A percentile compares a stretch with the other conserved stretches of the same genome.
These are phyloP conservation scores for Nakazawaea ernobii DNA, from an alignment of 805 yeast species.

Conservation along the genomic window DNA sequence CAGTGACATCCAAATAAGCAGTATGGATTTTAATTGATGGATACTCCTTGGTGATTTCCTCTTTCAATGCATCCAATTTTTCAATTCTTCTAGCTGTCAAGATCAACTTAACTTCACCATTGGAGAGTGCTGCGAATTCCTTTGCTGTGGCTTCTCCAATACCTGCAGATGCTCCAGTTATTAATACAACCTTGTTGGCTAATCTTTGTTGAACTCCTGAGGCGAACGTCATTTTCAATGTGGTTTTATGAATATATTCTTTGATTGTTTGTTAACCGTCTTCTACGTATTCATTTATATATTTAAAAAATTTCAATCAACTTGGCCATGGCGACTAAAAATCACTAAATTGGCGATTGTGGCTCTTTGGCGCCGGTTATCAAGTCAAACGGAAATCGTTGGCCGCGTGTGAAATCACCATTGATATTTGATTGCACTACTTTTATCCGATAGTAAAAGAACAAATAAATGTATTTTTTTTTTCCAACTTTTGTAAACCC, in stretches of 20 bases:
- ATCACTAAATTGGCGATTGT: no score
- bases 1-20: slow-evolving; percentile 52
- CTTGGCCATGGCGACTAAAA: no score
- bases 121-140: slow-evolving; percentile 49
- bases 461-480: not conserved
- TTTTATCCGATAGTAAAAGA: not conserved
- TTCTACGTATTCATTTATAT: not conserved
- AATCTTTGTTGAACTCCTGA: slow-evolving; percentile 11
- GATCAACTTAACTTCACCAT: slow-evolving; percentile 65
- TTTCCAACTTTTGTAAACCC: no score
- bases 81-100: slow-evolving; percentile 76
- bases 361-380: not conserved
- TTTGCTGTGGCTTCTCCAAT: slow-evolving; percentile 43
- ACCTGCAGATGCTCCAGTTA: slow-evolving; percentile 45
- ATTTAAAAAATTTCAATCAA: not conserved
- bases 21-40: slow-evolving; percentile 41
- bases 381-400: slow-evolving; percentile 1
- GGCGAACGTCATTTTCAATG: slow-evolving; percentile 9
- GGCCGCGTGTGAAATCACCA: not conserved
- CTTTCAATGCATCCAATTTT: slow-evolving; percentile 44
- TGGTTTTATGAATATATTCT: no score
- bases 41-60: slow-evolving; percentile 39
- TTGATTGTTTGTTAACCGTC: not conserved
- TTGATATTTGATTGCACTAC: not conserved
- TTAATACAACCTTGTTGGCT: slow-evolving; percentile 15